Evolutionary conservation across 164 flowering plant genomes (phyloP).

Genomic region (Houttuynia cordata): DNA sequence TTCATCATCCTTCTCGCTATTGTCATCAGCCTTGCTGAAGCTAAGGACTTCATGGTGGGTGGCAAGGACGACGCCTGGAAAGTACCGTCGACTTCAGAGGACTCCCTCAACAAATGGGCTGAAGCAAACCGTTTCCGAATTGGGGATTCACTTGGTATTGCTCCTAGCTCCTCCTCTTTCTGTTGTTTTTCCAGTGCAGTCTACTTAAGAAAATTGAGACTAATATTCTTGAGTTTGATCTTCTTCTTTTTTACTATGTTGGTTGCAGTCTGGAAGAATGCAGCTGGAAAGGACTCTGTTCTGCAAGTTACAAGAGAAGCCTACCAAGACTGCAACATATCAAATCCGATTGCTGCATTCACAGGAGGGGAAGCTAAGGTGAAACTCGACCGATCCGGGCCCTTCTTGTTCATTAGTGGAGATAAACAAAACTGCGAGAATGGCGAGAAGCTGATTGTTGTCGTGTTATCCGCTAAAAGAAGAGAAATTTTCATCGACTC

Average conservation of each 20-base stretch:
- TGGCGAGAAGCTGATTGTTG: slow-evolving; percentile 47
- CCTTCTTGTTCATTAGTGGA: slow-evolving; percentile 47
- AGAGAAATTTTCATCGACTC: too few relatives aligned
- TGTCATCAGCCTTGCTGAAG: slow-evolving; percentile 18
- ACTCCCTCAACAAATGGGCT: slow-evolving; percentile 47
- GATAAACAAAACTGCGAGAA: slow-evolving; percentile 32
- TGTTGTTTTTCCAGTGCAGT: not conserved
- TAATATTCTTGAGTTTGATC: too few relatives aligned
- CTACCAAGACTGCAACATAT: slow-evolving; percentile 20
- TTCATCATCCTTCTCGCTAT: slow-evolving; percentile 10
- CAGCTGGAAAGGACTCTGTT: slow-evolving; percentile 32
- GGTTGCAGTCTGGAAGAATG: slow-evolving; percentile 33
- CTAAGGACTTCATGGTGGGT: slow-evolving; percentile 30
- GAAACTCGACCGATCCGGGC: slow-evolving; percentile 32
- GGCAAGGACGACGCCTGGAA: slow-evolving; percentile 39
- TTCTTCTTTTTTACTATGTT: too few relatives aligned
- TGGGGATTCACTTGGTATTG: slow-evolving; percentile 43
- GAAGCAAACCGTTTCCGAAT: slow-evolving; percentile 25
- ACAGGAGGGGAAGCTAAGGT: slow-evolving; percentile 39
- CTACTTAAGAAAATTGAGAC: too few relatives aligned
- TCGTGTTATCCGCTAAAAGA: too few relatives aligned
- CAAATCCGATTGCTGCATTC: slow-evolving; percentile 32
- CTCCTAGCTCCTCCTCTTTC: not conserved
- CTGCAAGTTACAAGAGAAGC: slow-evolving; percentile 28
- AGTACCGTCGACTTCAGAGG: slow-evolving; percentile 27